Percentiles rank a stretch among this genome's conserved stretches.
Conservation (phyloP, 1,284 basidiomycete species). For the Tilletia indica region DNA sequence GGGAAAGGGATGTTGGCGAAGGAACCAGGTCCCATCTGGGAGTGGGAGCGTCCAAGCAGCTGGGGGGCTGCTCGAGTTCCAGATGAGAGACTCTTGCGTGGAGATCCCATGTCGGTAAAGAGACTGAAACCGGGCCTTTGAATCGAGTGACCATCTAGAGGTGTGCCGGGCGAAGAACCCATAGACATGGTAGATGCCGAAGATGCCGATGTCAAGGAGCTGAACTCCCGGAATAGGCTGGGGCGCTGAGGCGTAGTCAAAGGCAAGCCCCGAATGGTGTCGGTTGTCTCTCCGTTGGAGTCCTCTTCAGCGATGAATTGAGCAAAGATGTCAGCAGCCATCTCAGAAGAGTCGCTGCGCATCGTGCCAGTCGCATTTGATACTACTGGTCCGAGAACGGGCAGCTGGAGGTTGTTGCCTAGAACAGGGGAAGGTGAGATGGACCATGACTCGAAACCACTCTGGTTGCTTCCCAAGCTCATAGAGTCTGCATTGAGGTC, state of each 20-base stretch:
- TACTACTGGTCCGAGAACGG: neutral
- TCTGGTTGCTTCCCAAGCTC: conserved; percentile 4
- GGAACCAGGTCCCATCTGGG: neutral
- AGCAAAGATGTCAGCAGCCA: conserved; percentile 16
- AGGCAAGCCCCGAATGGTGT: conserved; percentile 15
- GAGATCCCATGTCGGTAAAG: neutral
- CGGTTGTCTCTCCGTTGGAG: neutral
- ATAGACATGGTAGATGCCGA: neutral
- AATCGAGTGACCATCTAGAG: neutral
- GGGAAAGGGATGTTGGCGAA: neutral
- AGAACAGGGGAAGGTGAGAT: conserved; percentile 13
- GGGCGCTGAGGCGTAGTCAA: conserved; percentile 11
- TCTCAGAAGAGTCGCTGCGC: neutral
- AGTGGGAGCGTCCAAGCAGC: conserved; percentile 5
- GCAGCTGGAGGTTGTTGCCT: neutral
- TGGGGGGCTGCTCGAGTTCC: neutral
- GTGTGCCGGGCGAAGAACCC: conserved; percentile 1
- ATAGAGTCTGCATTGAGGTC: conserved; percentile 15
- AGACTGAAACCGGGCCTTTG: neutral
- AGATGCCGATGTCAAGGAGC: neutral
- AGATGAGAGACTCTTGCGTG: conserved; percentile 5
- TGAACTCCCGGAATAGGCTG: conserved; percentile 5
- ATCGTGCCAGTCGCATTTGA: neutral
- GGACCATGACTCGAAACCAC: conserved; percentile 6
- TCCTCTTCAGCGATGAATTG: conserved; percentile 12